Evolutionary conservation across 345 rosid species (phyloP).

Genomic region (Trapa incisa): DNA sequence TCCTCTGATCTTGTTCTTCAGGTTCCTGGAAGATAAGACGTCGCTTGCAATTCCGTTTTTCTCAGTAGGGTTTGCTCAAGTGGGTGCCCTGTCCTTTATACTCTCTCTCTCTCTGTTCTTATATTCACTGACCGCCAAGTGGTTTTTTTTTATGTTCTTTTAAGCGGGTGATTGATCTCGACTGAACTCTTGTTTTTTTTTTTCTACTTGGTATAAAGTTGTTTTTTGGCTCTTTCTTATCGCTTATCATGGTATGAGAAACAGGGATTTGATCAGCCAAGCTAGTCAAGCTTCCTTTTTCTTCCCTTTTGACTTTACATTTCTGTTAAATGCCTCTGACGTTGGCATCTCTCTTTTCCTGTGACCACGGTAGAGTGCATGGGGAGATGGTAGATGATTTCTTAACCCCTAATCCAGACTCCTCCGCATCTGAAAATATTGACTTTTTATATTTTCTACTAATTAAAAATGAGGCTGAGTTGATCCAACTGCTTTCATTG

Average conservation of each 20-base stretch:
- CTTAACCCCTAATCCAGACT: conserved; percentile 2
- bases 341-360: neutral
- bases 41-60: neutral
- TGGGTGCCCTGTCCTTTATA: conserved; percentile 7
- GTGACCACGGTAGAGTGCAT: neutral
- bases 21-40: neutral
- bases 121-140: conserved; percentile 7
- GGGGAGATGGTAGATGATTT: conserved; percentile 5
- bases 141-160: neutral
- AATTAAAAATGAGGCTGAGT: neutral
- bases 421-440: conserved; percentile 2
- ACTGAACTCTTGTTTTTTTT: neutral
- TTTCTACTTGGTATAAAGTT: neutral
- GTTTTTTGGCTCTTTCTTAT: neutral
- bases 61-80: conserved; percentile 1
- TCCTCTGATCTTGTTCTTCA: neutral
- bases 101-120: conserved; percentile 1
- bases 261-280: neutral
- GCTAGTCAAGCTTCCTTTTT: conserved; percentile 3
- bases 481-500: neutral
- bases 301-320: neutral
- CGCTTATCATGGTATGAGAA: neutral
- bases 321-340: neutral
- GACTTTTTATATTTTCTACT: neutral
- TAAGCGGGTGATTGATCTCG: neutral